Percentiles rank a stretch among this genome's conserved stretches.
These are phyloP conservation scores for Thelonectria rubi DNA, from an alignment of 2,329 filamentous ascomycete genomes.

Conservation along the genomic window DNA sequence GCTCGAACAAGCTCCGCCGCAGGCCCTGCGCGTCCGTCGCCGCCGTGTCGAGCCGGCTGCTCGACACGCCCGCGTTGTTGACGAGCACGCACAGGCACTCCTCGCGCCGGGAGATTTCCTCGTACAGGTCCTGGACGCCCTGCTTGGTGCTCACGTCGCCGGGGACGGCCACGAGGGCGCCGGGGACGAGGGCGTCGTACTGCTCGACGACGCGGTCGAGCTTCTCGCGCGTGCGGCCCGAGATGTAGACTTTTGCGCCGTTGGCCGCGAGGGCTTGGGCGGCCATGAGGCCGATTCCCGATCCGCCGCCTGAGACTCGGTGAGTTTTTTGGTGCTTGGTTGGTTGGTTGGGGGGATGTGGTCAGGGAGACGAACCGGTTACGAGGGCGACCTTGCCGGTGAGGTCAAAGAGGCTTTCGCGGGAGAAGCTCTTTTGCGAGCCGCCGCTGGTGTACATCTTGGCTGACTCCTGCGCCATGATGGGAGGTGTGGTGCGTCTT, in stretches of 20 bases:
- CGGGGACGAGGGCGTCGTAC: slow-evolving; percentile 61
- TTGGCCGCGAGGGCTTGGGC: slow-evolving; percentile 73
- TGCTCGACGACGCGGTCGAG: slow-evolving; percentile 67
- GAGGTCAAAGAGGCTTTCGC: slow-evolving; percentile 53
- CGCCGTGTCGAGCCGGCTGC: slow-evolving; percentile 63
- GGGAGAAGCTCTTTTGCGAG: slow-evolving; percentile 45
- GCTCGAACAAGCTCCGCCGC: slow-evolving; percentile 73
- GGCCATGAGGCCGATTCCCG: slow-evolving; percentile 75
- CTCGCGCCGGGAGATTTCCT: slow-evolving; percentile 65
- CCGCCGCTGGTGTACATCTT: slow-evolving; percentile 30
- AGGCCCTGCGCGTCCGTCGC: slow-evolving; percentile 61
- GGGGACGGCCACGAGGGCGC: slow-evolving; percentile 66
- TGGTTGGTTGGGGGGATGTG: no score
- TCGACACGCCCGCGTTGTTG: slow-evolving; percentile 74
- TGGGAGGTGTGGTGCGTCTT: background rate
- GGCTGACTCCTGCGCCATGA: slow-evolving; percentile 28
- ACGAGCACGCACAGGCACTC: slow-evolving; percentile 69
- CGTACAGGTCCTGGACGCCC: slow-evolving; percentile 65
- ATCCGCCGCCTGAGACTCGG: slow-evolving; percentile 56
- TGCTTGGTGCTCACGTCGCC: slow-evolving; percentile 71
- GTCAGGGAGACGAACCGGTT: slow-evolving; percentile 46
- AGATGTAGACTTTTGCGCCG: slow-evolving; percentile 76
- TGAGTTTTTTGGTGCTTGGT: background rate
- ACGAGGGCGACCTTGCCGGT: slow-evolving; percentile 56
- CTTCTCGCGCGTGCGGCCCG: slow-evolving; percentile 70